Evolutionary conservation across 495 filamentous ascomycete genomes (phyloP).

Genomic region (Lepidopterella palustris): DNA sequence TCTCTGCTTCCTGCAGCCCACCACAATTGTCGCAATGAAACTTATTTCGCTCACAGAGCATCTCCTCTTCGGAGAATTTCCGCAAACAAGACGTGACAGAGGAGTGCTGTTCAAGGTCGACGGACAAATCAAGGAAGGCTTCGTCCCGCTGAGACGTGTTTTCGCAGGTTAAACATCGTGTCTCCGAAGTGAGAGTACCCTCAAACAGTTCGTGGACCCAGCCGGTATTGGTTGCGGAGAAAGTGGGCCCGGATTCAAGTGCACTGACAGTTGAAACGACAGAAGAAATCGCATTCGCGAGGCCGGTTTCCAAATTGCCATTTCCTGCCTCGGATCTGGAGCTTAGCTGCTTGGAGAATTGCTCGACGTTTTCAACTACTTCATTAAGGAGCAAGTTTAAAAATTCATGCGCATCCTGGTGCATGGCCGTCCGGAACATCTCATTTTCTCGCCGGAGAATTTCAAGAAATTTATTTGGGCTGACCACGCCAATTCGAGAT

Average conservation of each 20-base stretch:
- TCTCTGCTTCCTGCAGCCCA: constrained; percentile 94
- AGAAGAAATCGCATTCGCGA: background rate
- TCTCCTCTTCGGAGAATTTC: constrained; percentile 96
- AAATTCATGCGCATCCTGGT: constrained; percentile 98
- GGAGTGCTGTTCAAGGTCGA: constrained; percentile 91
- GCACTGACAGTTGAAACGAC: constrained; percentile 20
- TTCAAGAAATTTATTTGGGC: constrained; percentile 87
- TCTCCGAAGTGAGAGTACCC: constrained; percentile 90
- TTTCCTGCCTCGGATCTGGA: constrained; percentile 36
- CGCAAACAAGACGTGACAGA: constrained; percentile 92
- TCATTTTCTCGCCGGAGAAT: constrained; percentile 90
- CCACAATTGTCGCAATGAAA: constrained; percentile 98
- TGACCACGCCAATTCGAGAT: constrained; percentile 83
- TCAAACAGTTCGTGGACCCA: constrained; percentile 99
- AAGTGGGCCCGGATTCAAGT: constrained; percentile 5
- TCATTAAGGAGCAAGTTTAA: constrained; percentile 92
- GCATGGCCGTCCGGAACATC: constrained; percentile 94
- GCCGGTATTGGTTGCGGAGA: constrained; percentile 36
- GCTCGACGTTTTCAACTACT: constrained; percentile 88
- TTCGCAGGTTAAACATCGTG: constrained; percentile 92
- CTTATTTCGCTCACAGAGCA: constrained; percentile 97
- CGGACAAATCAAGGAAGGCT: constrained; percentile 89
- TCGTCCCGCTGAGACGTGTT: constrained; percentile 93
- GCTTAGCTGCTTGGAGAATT: constrained; percentile 55
- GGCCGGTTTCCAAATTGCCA: constrained; percentile 38